Evolutionary conservation across 1,284 basidiomycete species (phyloP).

Genomic region (Irpex sp.): DNA sequence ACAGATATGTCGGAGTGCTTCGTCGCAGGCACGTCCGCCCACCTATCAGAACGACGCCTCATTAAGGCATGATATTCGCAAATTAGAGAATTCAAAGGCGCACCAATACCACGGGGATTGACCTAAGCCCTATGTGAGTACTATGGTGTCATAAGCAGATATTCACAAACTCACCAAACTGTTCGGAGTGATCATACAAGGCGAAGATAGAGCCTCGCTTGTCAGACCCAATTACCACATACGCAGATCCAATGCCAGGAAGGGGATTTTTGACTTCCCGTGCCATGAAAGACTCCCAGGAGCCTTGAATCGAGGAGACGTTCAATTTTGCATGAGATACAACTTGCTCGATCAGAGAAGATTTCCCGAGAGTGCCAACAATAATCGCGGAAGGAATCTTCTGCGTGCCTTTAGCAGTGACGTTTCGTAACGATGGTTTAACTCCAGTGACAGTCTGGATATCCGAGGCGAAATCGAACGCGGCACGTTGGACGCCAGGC

Average conservation of each 20-base stretch:
- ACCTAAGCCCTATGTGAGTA: conserved; percentile 28
- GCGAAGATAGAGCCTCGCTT: conserved; percentile 67
- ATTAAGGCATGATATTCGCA: not conserved
- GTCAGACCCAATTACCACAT: conserved; percentile 65
- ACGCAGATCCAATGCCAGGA: conserved; percentile 53
- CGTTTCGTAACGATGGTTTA: conserved; percentile 43
- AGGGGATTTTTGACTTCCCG: conserved; percentile 52
- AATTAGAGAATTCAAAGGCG: conserved; percentile 12
- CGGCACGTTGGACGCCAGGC: conserved; percentile 63
- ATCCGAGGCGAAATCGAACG: conserved; percentile 56
- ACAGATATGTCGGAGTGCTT: conserved; percentile 48
- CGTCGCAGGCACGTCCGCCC: conserved; percentile 65
- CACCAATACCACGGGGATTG: conserved; percentile 71
- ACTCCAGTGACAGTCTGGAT: conserved; percentile 57
- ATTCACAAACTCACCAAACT: conserved; percentile 47
- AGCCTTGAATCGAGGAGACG: conserved; percentile 52
- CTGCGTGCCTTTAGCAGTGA: conserved; percentile 28
- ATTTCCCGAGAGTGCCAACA: conserved; percentile 61
- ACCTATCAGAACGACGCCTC: conserved; percentile 35
- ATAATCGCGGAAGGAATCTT: conserved; percentile 43
- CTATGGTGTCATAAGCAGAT: not conserved
- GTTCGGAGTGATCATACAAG: conserved; percentile 69
- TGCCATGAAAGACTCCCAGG: conserved; percentile 63
- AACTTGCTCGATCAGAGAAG: conserved; percentile 52
- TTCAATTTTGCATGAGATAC: conserved; percentile 51